Evolutionary conservation across 2,329 filamentous ascomycete genomes (phyloP), one percentile per base, ranked within the genome.

Genomic region (Fusarium scirpi): DNA sequence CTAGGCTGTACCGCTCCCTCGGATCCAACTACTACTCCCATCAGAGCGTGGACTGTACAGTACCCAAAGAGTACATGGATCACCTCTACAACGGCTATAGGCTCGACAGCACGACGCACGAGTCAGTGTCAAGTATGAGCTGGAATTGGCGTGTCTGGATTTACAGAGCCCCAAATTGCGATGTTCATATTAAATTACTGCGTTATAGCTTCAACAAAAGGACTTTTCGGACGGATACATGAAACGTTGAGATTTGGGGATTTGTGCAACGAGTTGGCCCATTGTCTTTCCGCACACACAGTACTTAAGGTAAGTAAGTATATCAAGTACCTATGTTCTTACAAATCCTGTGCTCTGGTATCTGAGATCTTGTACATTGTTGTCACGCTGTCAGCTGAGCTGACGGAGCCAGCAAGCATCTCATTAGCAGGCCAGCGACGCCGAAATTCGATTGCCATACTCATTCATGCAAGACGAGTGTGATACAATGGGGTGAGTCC

Each of bases 1-100:
- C 73, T 68, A 69, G 73, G 71, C 62, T 64, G 71, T 70, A 75
- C 73, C 73, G 59, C 65, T 67, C 70, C 48, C 59, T 71, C 73
- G 73, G 73, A 74, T 75, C 56, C 57, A 59, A 57, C 40, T 54
- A 51, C 51, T 58, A 59, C 55, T 45, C 27, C 27, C 27, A 10
- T 12, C 45, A 62, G 20, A 47, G 32, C 57, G 25, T 47, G 27
- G 48, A 32, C 38, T 58, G 58, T 62, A 62, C 43, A 27, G 20
- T 45, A 63, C 70, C 32, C 54, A 57, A 53, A 65, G 57, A 66
- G 57, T 71, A 63, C 61, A 48, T 71, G 71, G 30, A 25, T 15
- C 38, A 46, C 22, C 22, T 38, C 29, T 22, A 22, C 40, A 32
- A 32, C 51, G 32, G 24, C 13, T 27, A 53, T 34, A 41, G n/a